phyloP scores from a whole-genome alignment of 768 basidiomycete species.

The Clathrus columnatus region DNA sequence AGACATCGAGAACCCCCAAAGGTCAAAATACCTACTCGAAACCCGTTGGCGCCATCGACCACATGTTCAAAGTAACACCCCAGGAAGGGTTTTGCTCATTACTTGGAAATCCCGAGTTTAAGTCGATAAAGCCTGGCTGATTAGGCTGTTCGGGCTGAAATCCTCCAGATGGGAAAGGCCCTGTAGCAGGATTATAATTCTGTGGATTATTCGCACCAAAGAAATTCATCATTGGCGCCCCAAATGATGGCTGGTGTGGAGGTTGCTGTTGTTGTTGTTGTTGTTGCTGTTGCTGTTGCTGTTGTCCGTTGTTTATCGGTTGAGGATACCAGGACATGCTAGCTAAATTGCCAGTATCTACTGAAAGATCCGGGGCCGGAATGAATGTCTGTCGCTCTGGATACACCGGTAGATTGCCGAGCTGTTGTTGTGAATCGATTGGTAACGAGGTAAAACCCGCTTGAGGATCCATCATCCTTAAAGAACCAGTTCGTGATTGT shows the following conservation, averaged over 20 bases:
- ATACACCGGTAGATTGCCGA: not conserved
- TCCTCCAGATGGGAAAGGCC: not conserved
- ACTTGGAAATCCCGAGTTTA: not conserved
- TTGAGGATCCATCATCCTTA: not conserved
- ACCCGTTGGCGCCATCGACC: conserved; percentile 8
- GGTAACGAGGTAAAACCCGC: not conserved
- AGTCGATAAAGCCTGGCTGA: not conserved
- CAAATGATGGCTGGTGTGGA: not conserved
- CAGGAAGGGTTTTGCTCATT: not conserved
- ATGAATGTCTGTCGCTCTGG: not conserved
- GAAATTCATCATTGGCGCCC: not conserved
- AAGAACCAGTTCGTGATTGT: not conserved
- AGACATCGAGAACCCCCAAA: not conserved
- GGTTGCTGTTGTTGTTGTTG: not conserved
- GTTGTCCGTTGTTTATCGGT: not conserved
- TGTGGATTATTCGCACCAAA: not conserved
- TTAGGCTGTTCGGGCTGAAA: not conserved
- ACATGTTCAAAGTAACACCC: conserved; percentile 6
- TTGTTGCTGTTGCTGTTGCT: not conserved
- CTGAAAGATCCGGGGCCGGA: not conserved
- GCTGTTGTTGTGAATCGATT: not conserved
- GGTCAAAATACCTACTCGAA: conserved; percentile 1
- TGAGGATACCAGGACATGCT: not conserved
- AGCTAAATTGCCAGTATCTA: not conserved
- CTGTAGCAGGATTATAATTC: not conserved